Conservation (phyloP, 176 grass and related monocot genomes). For the Oryza coarctata region DNA sequence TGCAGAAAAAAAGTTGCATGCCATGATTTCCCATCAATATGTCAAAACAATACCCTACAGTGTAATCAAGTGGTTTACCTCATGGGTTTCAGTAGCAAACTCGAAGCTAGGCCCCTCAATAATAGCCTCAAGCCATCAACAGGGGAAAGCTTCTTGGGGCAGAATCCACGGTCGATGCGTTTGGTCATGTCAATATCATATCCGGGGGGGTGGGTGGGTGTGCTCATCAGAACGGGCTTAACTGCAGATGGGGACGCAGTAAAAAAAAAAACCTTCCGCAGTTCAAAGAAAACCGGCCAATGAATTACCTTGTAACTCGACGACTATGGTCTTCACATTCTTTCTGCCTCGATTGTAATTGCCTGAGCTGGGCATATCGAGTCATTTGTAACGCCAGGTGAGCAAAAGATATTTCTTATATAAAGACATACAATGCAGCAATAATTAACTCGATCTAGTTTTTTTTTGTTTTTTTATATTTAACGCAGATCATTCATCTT, state of each 20-base stretch:
- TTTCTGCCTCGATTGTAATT: slow-evolving; percentile 96
- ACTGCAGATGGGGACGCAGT: neutral
- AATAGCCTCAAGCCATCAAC: slow-evolving; percentile 97
- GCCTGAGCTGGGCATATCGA: slow-evolving; percentile 96
- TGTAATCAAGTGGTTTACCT: slow-evolving; percentile 40
- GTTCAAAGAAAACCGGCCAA: neutral
- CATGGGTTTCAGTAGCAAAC: slow-evolving; percentile 95
- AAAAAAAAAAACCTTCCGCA: neutral
- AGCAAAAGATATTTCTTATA: neutral
- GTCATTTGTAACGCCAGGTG: slow-evolving; percentile 4
- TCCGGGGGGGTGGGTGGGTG: neutral
- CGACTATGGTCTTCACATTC: slow-evolving; percentile 96
- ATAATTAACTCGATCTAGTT: slow-evolving; percentile 2
- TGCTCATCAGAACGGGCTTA: neutral
- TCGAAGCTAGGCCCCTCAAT: slow-evolving; percentile 97
- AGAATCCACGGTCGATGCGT: slow-evolving; percentile 98
- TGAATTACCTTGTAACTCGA: slow-evolving; percentile 79
- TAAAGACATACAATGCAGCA: neutral
- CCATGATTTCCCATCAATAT: no score
- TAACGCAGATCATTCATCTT: neutral
- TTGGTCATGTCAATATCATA: slow-evolving; percentile 98
- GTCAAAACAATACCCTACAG: no score
- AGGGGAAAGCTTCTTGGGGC: slow-evolving; percentile 95
- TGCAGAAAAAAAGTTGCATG: no score
- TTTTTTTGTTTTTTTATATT: no score